These are phyloP conservation scores for Euryodendron excelsum DNA, from an alignment of 148 eudicot genomes.

Conservation along the genomic window DNA sequence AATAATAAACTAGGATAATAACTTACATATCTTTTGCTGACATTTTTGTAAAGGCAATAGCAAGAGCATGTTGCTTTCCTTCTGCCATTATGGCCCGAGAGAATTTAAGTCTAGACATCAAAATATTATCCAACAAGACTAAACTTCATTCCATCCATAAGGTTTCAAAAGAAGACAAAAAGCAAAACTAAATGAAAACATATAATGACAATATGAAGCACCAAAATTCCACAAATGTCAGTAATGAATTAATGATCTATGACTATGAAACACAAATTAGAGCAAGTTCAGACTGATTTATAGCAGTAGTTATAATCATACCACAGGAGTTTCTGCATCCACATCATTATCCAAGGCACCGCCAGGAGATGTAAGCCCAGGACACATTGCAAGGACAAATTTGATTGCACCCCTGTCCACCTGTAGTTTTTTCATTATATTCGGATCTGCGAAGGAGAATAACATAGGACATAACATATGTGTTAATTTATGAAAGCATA, in stretches of 20 bases:
- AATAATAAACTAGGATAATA: not conserved
- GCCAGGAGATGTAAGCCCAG: constrained; percentile 98
- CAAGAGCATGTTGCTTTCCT: constrained; percentile 99
- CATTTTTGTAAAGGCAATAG: constrained; percentile 97
- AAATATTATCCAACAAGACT: not conserved
- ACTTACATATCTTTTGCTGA: constrained; percentile 97
- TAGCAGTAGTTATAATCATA: constrained; percentile 22
- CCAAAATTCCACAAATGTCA: not conserved
- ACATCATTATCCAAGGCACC: constrained; percentile 93
- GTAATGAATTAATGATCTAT: not conserved
- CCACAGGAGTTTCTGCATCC: constrained; percentile 86
- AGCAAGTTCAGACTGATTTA: not conserved
- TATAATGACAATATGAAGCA: not conserved
- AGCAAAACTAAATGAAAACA: not conserved
- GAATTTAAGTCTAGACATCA: constrained; percentile 16
- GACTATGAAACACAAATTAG: not conserved
- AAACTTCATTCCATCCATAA: not conserved
- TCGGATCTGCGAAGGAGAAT: constrained; percentile 61
- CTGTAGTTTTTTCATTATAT: constrained; percentile 89
- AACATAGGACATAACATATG: constrained; percentile 11
- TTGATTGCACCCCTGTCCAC: constrained; percentile 97
- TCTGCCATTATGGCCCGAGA: constrained; percentile 98
- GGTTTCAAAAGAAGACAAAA: not conserved
- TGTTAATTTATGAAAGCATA: constrained; percentile 2
- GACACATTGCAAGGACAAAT: constrained; percentile 93